Conservation (phyloP, 148 eudicot species). For the Rhododendron simsii region DNA sequence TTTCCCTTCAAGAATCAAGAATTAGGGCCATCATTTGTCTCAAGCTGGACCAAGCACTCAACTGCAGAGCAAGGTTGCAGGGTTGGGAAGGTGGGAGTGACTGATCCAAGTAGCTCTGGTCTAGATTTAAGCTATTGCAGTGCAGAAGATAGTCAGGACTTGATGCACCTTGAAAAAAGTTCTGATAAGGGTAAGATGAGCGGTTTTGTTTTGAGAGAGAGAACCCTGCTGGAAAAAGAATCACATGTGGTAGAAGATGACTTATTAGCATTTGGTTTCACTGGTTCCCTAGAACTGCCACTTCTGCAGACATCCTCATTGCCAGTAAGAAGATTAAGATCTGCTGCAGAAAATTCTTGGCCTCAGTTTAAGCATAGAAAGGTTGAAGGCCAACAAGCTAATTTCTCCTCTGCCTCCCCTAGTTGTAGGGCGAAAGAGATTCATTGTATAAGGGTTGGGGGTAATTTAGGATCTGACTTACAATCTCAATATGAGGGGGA, state of each 20-base stretch:
- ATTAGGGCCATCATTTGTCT: conserved; percentile 10
- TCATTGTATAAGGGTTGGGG: conserved; percentile 11
- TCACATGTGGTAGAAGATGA: conserved; percentile 15
- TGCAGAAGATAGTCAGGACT: conserved; percentile 12
- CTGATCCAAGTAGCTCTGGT: conserved; percentile 13
- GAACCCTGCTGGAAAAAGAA: conserved; percentile 10
- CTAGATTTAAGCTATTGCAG: not conserved
- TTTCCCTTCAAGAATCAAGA: conserved; percentile 11
- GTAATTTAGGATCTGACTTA: conserved; percentile 9
- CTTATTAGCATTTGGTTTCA: conserved; percentile 17
- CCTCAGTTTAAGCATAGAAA: conserved; percentile 61
- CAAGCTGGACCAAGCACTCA: conserved; percentile 17
- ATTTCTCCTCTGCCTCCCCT: conserved; percentile 28
- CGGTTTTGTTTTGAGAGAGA: not conserved
- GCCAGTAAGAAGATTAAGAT: conserved; percentile 22
- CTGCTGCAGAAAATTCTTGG: conserved; percentile 41
- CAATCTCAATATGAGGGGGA: conserved; percentile 13
- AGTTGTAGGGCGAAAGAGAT: conserved; percentile 20
- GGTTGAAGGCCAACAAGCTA: conserved; percentile 27
- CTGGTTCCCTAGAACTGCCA: conserved; percentile 23
- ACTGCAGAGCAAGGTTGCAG: conserved; percentile 20
- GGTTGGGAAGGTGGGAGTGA: conserved; percentile 15
- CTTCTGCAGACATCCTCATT: conserved; percentile 6
- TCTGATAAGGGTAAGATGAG: conserved; percentile 9
- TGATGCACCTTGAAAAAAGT: conserved; percentile 11